Base-by-base conservation (phyloP, 176 grass and related monocot genomes). In the Oryza glaberrima region DNA sequence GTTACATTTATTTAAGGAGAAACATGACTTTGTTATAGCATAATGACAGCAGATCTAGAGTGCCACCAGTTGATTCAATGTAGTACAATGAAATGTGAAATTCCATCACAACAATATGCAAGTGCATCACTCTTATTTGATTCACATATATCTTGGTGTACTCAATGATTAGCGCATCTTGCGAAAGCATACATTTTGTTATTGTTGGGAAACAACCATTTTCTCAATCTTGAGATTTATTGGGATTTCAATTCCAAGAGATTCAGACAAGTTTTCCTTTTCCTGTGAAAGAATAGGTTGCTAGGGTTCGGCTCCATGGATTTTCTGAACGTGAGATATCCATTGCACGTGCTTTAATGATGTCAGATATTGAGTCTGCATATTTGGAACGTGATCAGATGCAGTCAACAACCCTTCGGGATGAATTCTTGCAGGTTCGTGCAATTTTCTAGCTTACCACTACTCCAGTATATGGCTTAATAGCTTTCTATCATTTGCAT, bases 301-400 rank as follows among this genome's bases (percentile, higher is more conserved):
- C 96, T 73, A 94, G 96, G 81, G 61, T 94, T 43, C 83, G 96
- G 52, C 89, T 98, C 34, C 93, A 98, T 92, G 96, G 96, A 65
- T 96, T 98, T 92, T 98, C 96, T 77, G 93, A 98, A 70, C 91
- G 91, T 86, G 96, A 98, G 86, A 92, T 99, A 96, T 94, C 96
- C 67, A 99, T 99, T 81, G 91, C 94, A 49, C 87, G 93, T n/a
- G 91, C 93, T 71, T 86, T 99, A 89, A 95, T 99, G 96, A 96
- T 94, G 93, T 99, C 96, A 78, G 96, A 99, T 73, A 99, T 99
- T 20, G 96, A 99, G 64, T 98, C 96, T 85, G 96, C 91, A 73
- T 98, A 92, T 91, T 80, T 98, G 87, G 96, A 98, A 77, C 91
- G 96, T 38, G 96, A 98, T 74, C 96, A 98, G 90, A 98, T 96